phyloP scores from a whole-genome alignment of 768 basidiomycete genomes.

The Leccinum variicolor region DNA sequence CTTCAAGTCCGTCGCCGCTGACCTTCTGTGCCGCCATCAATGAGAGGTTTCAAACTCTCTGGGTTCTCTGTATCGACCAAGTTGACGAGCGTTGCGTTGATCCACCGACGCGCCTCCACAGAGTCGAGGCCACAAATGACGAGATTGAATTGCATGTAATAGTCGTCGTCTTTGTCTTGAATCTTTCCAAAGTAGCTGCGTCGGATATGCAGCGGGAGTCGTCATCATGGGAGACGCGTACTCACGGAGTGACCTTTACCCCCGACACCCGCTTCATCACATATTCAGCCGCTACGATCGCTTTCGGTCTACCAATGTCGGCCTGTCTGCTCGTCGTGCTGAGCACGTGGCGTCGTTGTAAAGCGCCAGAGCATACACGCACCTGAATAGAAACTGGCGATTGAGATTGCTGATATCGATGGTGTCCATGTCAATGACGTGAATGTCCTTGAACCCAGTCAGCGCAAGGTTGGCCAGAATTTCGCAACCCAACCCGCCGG shows the following conservation, averaged over 20 bases:
- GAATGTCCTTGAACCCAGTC: conserved; percentile 96
- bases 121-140: conserved; percentile 98
- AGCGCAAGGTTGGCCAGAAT: conserved; percentile 95
- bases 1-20: conserved; percentile 3
- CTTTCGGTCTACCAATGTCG: conserved; percentile 94
- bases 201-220: conserved; percentile 9
- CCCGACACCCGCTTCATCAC: conserved; percentile 96
- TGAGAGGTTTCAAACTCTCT: conserved; percentile 92
- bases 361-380: conserved; percentile 7
- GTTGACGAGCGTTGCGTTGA: conserved; percentile 95
- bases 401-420: conserved; percentile 99
- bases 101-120: conserved; percentile 96
- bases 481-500: conserved; percentile 96
- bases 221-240: conserved; percentile 12
- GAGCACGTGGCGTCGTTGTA: neutral
- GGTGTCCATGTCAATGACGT: conserved; percentile 99
- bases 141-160: conserved; percentile 95
- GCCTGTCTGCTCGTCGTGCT: conserved; percentile 50
- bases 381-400: conserved; percentile 97
- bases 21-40: conserved; percentile 99
- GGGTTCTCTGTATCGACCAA: conserved; percentile 91
- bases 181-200: conserved; percentile 93
- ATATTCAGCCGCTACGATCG: conserved; percentile 90
- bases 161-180: conserved; percentile 93
- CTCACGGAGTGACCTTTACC: conserved; percentile 94